Percentiles rank a stretch among this genome's conserved stretches.
Evolutionary conservation across 2,329 filamentous ascomycete species (phyloP).

Genomic region (Penicillium sp.): DNA sequence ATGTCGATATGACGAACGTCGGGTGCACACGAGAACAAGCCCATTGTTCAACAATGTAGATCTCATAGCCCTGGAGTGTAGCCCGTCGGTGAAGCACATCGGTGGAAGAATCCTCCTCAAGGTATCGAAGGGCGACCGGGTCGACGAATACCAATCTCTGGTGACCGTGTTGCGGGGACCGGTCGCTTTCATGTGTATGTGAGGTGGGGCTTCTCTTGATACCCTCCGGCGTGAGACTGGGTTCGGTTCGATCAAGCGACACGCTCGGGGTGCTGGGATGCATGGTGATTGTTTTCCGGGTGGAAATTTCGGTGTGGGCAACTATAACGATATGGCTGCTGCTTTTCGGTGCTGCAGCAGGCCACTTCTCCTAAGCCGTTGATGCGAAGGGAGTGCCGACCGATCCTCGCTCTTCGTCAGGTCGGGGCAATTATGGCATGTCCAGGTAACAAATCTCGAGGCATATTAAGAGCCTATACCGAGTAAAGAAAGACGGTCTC

Average conservation of each 20-base stretch:
- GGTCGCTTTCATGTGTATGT: slow-evolving; percentile 15
- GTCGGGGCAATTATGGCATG: slow-evolving; percentile 28
- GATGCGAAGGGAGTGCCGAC: slow-evolving; percentile 24
- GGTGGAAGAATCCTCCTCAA: slow-evolving; percentile 81
- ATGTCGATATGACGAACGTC: slow-evolving; percentile 88
- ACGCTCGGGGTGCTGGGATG: slow-evolving; percentile 24
- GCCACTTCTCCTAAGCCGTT: slow-evolving; percentile 21
- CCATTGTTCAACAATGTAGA: slow-evolving; percentile 97
- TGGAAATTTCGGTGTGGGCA: neutral
- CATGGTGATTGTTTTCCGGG: slow-evolving; percentile 16
- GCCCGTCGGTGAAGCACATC: slow-evolving; percentile 71
- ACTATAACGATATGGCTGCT: neutral
- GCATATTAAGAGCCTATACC: slow-evolving; percentile 10
- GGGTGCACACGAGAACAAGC: slow-evolving; percentile 87
- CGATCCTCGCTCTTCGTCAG: slow-evolving; percentile 27
- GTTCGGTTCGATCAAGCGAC: slow-evolving; percentile 28
- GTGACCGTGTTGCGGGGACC: slow-evolving; percentile 38
- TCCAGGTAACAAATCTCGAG: slow-evolving; percentile 15
- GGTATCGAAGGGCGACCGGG: slow-evolving; percentile 68
- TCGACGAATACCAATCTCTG: slow-evolving; percentile 67
- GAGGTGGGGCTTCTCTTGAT: slow-evolving; percentile 24
- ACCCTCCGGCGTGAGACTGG: slow-evolving; percentile 24
- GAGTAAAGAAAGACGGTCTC: neutral
- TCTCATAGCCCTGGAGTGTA: slow-evolving; percentile 78
- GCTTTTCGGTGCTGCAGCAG: slow-evolving; percentile 11